Evolutionary conservation across 176 grass and related monocot species (phyloP), one percentile per base, ranked within the genome.

Genomic region (Elaeis guineensis): DNA sequence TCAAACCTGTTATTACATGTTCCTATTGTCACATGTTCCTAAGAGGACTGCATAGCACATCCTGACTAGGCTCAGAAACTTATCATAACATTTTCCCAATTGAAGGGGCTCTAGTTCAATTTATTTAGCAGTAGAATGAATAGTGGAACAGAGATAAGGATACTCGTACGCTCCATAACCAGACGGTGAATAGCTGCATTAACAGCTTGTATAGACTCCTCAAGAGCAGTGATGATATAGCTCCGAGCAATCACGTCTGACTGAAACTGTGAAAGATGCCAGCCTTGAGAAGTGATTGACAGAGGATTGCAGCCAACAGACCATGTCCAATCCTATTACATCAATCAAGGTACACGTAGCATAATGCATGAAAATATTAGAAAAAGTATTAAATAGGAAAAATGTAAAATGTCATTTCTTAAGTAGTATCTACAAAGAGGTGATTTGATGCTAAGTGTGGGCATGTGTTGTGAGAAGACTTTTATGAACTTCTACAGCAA

Each of bases 281-380:
- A 92, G 17, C 81, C 87, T 74, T 83, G 57, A 75, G 86, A 91
- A 66, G 81, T 92, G 51, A 92, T 70, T 28, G 87, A 89, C 62
- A 89, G 69, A 17, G 93, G 87, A 50, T 86, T 92, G 72, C 93
- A 91, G 32, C 93, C 93, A 75, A 92, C 89, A 67, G 87, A 98
- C 93, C 87, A 98, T 58, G 79, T 92, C 93, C 93, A 92, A 52
- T 98, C 87, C 84, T 92, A 75, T 14, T 64, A 73, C 12, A 68
- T 30, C 35, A 44, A 44, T 44, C 35, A 12, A 44, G 11, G 11
- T 44, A 44, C 35, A 44, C 0, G 14, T 9, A 44, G 35, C 2
- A 44, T 44, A 44, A 12, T 44, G 35, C 35, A 14, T 12, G 2
- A 54, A 32, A 65, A 35, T 20, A 28, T 26, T 26, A 68, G 25